These are phyloP conservation scores for Fusarium liriodendri DNA, from an alignment of 2,329 filamentous ascomycete genomes.

Conservation along the genomic window DNA sequence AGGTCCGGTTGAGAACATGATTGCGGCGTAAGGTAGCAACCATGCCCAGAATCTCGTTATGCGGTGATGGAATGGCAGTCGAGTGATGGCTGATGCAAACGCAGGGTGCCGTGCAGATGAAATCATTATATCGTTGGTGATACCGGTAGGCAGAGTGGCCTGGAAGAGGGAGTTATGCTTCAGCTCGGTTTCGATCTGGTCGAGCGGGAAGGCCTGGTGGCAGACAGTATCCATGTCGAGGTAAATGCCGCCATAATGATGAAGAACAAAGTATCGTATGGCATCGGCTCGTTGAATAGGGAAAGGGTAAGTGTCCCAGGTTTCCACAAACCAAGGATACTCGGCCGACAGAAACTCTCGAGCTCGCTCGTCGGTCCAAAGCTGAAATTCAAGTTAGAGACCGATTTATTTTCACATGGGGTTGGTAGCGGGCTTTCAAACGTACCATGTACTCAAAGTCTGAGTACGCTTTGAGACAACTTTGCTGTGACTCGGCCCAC, in stretches of 20 bases:
- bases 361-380: slow-evolving; percentile 77
- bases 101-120: slow-evolving; percentile 78
- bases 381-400: slow-evolving; percentile 52
- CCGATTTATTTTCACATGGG: not conserved
- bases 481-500: slow-evolving; percentile 74
- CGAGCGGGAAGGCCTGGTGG: slow-evolving; percentile 38
- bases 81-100: slow-evolving; percentile 75
- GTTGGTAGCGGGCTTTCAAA: not conserved
- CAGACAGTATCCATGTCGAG: slow-evolving; percentile 63
- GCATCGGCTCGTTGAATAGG: slow-evolving; percentile 78
- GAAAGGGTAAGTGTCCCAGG: slow-evolving; percentile 75
- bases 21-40: slow-evolving; percentile 75
- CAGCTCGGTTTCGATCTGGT: slow-evolving; percentile 30
- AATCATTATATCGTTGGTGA: slow-evolving; percentile 85
- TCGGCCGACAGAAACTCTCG: slow-evolving; percentile 74
- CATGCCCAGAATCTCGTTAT: slow-evolving; percentile 68
- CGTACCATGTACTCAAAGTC: slow-evolving; percentile 78
- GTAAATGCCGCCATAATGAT: slow-evolving; percentile 78
- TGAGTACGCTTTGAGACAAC: slow-evolving; percentile 73
- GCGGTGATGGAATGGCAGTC: slow-evolving; percentile 70
- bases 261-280: slow-evolving; percentile 78
- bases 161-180: slow-evolving; percentile 41
- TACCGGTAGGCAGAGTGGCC: slow-evolving; percentile 76
- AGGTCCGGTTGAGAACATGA: slow-evolving; percentile 83
- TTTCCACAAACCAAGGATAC: slow-evolving; percentile 78